phyloP scores from a whole-genome alignment of 2,329 filamentous ascomycete genomes.

The Tolypocladium inflatum region DNA sequence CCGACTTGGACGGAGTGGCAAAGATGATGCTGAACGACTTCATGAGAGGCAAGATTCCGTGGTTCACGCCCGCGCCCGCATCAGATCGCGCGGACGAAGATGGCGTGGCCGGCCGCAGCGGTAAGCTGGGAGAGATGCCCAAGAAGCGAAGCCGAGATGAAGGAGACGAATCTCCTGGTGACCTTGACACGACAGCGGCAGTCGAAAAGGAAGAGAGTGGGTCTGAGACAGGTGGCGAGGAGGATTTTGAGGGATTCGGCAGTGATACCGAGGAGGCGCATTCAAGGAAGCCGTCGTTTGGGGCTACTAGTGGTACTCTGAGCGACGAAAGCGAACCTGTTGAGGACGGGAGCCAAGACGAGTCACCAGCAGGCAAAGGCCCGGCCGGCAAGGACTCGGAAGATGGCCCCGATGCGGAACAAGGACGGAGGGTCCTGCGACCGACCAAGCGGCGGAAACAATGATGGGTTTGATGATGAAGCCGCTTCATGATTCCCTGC shows the following conservation, averaged over 20 bases:
- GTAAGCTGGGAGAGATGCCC: conserved; percentile 77
- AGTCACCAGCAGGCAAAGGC: conserved; percentile 7
- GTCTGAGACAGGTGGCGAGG: conserved; percentile 24
- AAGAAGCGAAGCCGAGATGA: conserved; percentile 65
- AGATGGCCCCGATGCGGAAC: background rate
- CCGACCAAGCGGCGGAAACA: conserved; percentile 16
- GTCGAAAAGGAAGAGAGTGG: conserved; percentile 19
- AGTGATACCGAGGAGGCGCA: conserved; percentile 22
- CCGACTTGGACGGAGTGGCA: conserved; percentile 87
- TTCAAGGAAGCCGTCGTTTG: conserved; percentile 21
- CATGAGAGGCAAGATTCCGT: conserved; percentile 87
- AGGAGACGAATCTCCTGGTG: conserved; percentile 39
- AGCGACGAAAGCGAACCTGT: conserved; percentile 27
- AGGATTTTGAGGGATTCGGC: conserved; percentile 28
- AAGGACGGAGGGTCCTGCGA: background rate
- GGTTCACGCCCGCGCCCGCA: conserved; percentile 78
- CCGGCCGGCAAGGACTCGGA: background rate
- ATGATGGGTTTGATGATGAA: conserved; percentile 8
- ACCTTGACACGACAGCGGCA: conserved; percentile 24
- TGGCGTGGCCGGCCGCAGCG: conserved; percentile 60
- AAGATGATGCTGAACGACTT: conserved; percentile 98
- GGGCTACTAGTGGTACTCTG: conserved; percentile 16
- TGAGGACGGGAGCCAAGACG: conserved; percentile 14
- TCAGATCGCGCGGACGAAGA: conserved; percentile 40
- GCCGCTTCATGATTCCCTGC: conserved; percentile 7